Evolutionary conservation across 495 filamentous ascomycete species (phyloP).

Genomic region (Aspergillus sclerotiicarbonarius): DNA sequence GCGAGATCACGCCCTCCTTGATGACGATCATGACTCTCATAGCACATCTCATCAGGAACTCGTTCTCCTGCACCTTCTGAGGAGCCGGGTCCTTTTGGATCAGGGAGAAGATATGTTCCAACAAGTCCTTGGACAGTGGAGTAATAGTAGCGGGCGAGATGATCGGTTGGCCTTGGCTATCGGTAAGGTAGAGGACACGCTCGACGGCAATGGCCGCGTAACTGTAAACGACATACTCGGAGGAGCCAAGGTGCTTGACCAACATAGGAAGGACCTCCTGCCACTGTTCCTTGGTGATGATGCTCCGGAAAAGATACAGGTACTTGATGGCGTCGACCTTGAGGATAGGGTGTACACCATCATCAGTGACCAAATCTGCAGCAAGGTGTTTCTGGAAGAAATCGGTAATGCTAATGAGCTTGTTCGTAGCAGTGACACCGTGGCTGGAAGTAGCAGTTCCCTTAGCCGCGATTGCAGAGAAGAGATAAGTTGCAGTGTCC

Average conservation of each 20-base stretch:
- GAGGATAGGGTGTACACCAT: slow-evolving; percentile 73
- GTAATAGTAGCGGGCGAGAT: slow-evolving; percentile 71
- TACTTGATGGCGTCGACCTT: slow-evolving; percentile 98
- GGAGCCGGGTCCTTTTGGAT: slow-evolving; percentile 78
- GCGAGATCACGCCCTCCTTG: slow-evolving; percentile 68
- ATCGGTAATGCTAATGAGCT: slow-evolving; percentile 76
- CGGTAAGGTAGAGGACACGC: slow-evolving; percentile 76
- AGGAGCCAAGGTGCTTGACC: slow-evolving; percentile 81
- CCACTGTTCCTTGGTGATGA: slow-evolving; percentile 83
- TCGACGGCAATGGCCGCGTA: slow-evolving; percentile 96
- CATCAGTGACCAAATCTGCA: slow-evolving; percentile 67
- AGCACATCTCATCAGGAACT: slow-evolving; percentile 96
- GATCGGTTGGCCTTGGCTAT: slow-evolving; percentile 68
- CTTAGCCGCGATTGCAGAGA: slow-evolving; percentile 89
- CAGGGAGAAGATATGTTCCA: slow-evolving; percentile 88
- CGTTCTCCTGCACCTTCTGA: slow-evolving; percentile 96
- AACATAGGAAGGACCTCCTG: slow-evolving; percentile 81
- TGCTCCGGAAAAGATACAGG: slow-evolving; percentile 90
- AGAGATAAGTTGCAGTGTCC: slow-evolving; percentile 94
- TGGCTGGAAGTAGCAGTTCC: slow-evolving; percentile 78
- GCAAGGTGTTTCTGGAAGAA: slow-evolving; percentile 93
- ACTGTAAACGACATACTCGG: slow-evolving; percentile 93
- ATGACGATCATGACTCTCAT: slow-evolving; percentile 96
- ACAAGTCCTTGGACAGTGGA: slow-evolving; percentile 76
- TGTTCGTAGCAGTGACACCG: slow-evolving; percentile 86